Conservation (phyloP, 192 early-diverging fungal genomes). For the Podochytrium sp. region DNA sequence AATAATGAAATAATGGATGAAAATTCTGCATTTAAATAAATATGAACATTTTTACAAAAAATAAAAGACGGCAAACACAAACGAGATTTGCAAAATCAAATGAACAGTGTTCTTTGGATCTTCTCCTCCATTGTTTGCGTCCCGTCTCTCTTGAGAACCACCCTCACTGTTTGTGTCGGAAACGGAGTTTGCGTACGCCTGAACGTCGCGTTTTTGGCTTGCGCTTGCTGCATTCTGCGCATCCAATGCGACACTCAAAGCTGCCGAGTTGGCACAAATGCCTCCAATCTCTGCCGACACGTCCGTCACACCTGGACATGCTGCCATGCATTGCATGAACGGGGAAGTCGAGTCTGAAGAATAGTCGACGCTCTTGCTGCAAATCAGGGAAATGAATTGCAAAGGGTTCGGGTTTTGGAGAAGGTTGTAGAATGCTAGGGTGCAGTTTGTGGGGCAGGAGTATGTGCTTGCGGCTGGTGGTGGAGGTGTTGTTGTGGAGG, state of each 20-base stretch:
- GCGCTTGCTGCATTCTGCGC: background rate
- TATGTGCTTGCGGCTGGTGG: background rate
- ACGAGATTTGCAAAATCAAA: background rate
- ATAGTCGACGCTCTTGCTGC: background rate
- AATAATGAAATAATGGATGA: background rate
- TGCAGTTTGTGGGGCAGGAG: background rate
- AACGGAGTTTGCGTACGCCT: background rate
- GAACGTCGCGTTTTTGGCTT: background rate
- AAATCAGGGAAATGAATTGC: background rate
- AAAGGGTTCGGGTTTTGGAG: background rate
- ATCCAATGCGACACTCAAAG: background rate
- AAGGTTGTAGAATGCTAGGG: background rate
- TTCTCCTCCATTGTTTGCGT: background rate
- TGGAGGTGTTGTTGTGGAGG: background rate
- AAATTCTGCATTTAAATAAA: background rate
- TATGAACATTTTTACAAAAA: background rate
- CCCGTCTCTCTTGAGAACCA: background rate
- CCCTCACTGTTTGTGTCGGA: background rate
- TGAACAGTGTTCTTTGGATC: background rate
- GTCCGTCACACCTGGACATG: background rate
- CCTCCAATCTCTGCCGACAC: background rate
- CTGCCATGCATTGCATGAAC: background rate
- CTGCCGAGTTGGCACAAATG: background rate
- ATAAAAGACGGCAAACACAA: background rate
- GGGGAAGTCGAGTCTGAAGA: background rate